Evolutionary conservation across 805 yeast genomes (phyloP), one percentile per base, ranked within the genome.

Genomic region (Suhomyces sp.): DNA sequence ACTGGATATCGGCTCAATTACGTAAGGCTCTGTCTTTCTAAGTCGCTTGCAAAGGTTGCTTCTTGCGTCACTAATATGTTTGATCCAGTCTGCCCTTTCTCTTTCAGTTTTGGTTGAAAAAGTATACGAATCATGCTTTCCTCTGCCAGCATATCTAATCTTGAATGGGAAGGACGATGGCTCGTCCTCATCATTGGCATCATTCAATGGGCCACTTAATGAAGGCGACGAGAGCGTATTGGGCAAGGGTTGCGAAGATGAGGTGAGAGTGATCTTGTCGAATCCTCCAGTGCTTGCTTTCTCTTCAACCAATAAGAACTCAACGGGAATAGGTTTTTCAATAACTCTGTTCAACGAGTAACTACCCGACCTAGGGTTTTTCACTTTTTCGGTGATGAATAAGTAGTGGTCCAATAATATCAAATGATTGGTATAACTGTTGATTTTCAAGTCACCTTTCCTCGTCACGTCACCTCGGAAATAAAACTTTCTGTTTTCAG

Each of bases 371-470:
- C 64, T 54, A 7, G 72, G 78, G 44, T 76, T 79, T 7, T 73
- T 72, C 2, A 79, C 65, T 45, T 75, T 76, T 40, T 89, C 85
- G 0, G 89, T 84, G 1, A 89, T 77, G 29, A 89, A 61, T 43
- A 89, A 67, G 58, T 77, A 87, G 60, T 89, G 87, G 62, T 89
- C 96, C 48, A 89, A 67, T 25, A 89, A 67, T 17, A 88, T 80
- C 21, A 87, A 59, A 56, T 81, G 78, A 45, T 68, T 69, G 0
- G 77, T 71, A 6, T 73, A 69, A 39, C 87, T 76, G 39, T 84
- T 85, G 27, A 84, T 71, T 72, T 84, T 81, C 59, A 83, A 70
- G 46, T 86, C 94, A 12, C 89, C 83, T 53, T 85, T 82, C 50
- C 86, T 75, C 2, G 72, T 59, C 15, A 87, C 77, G 22, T 77